Conservation (phyloP, 179 eudicot species). For the Spergularia azorica region DNA sequence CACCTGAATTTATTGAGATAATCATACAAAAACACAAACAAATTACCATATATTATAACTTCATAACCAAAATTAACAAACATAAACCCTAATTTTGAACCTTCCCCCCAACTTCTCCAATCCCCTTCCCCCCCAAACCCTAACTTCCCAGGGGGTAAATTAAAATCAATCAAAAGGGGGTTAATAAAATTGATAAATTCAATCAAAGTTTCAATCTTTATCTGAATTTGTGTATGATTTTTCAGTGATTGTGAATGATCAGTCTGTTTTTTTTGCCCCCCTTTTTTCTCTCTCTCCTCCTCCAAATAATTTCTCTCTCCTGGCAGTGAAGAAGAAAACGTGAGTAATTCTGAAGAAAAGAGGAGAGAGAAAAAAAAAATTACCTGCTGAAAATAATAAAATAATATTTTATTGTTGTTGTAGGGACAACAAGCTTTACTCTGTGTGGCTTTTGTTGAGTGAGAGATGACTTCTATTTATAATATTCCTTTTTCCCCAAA, state of each 20-base stretch:
- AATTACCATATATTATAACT: not conserved
- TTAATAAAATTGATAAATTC: not conserved
- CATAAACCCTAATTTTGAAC: conserved; percentile 1
- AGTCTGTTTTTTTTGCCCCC: not conserved
- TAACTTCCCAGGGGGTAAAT: not conserved
- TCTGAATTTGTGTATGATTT: not conserved
- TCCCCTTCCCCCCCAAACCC: not conserved
- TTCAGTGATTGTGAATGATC: conserved; percentile 2
- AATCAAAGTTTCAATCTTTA: not conserved
- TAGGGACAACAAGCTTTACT: no score
- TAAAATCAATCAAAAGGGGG: not conserved
- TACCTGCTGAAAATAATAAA: no score
- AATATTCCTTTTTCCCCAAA: no score
- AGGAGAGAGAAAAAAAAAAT: not conserved
- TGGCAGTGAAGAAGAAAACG: not conserved
- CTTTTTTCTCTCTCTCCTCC: not conserved
- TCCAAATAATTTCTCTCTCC: not conserved
- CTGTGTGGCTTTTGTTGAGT: no score
- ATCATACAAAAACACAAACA: not conserved
- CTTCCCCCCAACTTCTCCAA: not conserved
- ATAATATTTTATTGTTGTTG: no score
- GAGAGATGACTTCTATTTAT: no score
- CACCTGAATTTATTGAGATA: not conserved
- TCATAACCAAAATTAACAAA: not conserved
- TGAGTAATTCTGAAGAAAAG: conserved; percentile 9